phyloP scores from a whole-genome alignment of 1,284 basidiomycete species.

The Fomitopsis schrenkii region DNA sequence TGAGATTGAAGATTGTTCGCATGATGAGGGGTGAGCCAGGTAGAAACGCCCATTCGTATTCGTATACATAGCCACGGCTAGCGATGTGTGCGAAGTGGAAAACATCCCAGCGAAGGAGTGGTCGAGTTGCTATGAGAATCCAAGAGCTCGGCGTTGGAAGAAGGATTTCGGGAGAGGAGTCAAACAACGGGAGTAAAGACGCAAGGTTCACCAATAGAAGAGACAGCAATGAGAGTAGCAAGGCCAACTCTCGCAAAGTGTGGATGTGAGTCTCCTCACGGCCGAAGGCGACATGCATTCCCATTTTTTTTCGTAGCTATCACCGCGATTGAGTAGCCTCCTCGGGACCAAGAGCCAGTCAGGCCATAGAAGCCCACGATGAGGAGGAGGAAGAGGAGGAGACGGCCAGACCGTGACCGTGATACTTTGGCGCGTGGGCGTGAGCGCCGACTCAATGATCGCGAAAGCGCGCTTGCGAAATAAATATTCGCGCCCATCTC shows the following conservation, averaged over 20 bases:
- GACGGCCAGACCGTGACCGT: too few species aligned
- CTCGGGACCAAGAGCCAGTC: too few species aligned
- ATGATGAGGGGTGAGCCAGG: constrained; percentile 66
- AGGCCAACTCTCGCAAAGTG: neutral
- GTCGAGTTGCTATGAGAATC: constrained; percentile 16
- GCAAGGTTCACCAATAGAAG: constrained; percentile 25
- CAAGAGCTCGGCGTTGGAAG: constrained; percentile 17
- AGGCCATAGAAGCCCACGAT: too few species aligned
- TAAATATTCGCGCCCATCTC: too few species aligned
- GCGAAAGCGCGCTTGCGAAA: too few species aligned
- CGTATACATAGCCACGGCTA: constrained; percentile 62
- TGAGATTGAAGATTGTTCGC: constrained; percentile 29
- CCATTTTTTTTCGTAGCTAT: too few species aligned
- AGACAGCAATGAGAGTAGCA: neutral
- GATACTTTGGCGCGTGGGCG: too few species aligned
- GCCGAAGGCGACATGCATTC: neutral
- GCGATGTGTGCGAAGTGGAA: constrained; percentile 79
- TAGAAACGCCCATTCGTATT: constrained; percentile 89
- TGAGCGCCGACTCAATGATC: too few species aligned
- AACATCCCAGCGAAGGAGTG: constrained; percentile 83
- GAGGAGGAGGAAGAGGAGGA: too few species aligned
- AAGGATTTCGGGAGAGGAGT: constrained; percentile 40
- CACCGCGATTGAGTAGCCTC: too few species aligned
- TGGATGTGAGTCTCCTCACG: neutral
- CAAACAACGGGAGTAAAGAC: constrained; percentile 36